Evolutionary conservation across 2,329 filamentous ascomycete genomes (phyloP), one percentile per base, ranked within the genome.

Genomic region (Scytalidium sp.): DNA sequence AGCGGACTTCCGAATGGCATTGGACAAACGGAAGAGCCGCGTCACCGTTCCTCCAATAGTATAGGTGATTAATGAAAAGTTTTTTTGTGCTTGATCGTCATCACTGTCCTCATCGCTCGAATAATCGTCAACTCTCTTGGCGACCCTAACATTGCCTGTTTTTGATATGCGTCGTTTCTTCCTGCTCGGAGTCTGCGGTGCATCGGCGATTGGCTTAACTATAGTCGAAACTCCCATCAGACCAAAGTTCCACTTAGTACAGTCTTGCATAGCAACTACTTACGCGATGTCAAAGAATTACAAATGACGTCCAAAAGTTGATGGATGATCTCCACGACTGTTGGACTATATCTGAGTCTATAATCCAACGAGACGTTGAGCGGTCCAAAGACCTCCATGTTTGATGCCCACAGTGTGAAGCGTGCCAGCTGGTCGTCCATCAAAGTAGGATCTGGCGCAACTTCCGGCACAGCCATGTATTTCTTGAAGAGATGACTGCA

Each of bases 331-430:
- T 60, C 59, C 50, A 41, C 55, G 20, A 46, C 52, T 46, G 43
- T 58, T 44, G 60, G 59, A 58, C 62, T 64, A 56, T 53, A 64
- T 59, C 61, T 45, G 42, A 64, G 60, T 50, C 60, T 56, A 54
- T 62, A 64, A 47, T 64, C 61, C 51, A 64, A 41, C 55, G 61
- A 64, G 42, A 64, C 55, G 46, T 64, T 61, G 50, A 52, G 58
- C 47, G 61, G 56, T 41, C 62, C 59, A 43, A 51, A 62, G 44
- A 62, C 59, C 52, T 62, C 59, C 59, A 60, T 61, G 47, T 60
- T 60, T 53, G 59, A 60, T 56, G 58, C 52, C 59, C 59, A 62
- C 40, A 60, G 52, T 15, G 52, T 22, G 29, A 56, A 56, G 52
- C 53, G 53, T 46, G 53, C 53, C 48, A 58, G 54, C 57, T 62